Evolutionary conservation across 1,139 yeast genomes (phyloP), one percentile per base, ranked within the genome.

Genomic region (Protomyces inundatus): DNA sequence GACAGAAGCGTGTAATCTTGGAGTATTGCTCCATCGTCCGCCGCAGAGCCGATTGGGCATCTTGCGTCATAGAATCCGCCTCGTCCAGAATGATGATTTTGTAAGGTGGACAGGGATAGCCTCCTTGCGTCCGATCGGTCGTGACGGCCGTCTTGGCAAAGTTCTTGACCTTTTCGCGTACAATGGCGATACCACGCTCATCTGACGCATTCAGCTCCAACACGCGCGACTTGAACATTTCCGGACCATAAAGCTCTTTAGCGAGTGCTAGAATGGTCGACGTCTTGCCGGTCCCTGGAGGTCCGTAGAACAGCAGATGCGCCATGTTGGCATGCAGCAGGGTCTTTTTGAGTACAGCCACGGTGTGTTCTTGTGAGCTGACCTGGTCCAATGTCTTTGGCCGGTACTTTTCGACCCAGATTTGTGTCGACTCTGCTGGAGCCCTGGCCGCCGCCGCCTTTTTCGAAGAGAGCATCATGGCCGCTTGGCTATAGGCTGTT

Each of bases 1-100:
- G 78, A 74, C 98, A 91, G 76, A 93, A 93, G 70, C 99, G 80
- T 0, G 98, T 93, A 59, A 91, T 91, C 55, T 83, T 83, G 2
- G 97, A 88, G 75, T 90, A 93, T 5, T 87, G 89, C 74, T 93
- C 99, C 97, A 93, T 93, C 1, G 97, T 93, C 75, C 98, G 82
- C 76, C 98, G 84, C 67, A 93, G 78, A 0, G 98, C 98, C 56
- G 93, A 83, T 74, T 93, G 98, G 0, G 98, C 98, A 75, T 93
- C 98, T 56, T 88, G 84, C n/a, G 98, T 93, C 98, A 93, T 93
- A 23, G 96, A 88, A 74, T 93, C 98, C 0, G 98, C 98, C 75
- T 93, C 98, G 77, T 93, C 98, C 64, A 91, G 76, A 67, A 86
- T 84, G 51, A 86, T 79, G 70, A 88, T 86, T 73, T 91, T 91